Evolutionary conservation across 2,329 filamentous ascomycete species (phyloP).

Genomic region (Rutstroemia sp.): DNA sequence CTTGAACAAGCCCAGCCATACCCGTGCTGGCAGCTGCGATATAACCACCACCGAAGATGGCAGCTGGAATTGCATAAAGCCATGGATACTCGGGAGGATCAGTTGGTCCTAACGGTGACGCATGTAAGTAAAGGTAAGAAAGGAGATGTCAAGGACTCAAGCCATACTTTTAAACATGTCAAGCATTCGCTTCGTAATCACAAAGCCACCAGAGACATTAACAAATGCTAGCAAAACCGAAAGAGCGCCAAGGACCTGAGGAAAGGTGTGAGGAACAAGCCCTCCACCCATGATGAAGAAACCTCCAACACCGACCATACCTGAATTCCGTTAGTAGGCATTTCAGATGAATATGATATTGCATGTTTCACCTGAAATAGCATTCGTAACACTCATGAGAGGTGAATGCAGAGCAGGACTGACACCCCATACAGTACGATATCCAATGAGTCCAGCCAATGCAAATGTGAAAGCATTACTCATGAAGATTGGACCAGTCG

Average conservation of each 20-base stretch:
- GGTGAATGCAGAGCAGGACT: conserved; percentile 77
- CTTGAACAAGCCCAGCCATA: conserved; percentile 76
- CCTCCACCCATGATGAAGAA: conserved; percentile 85
- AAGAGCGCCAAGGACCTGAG: conserved; percentile 68
- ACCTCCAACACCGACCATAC: conserved; percentile 82
- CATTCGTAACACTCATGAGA: conserved; percentile 89
- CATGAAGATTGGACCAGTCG: conserved; percentile 82
- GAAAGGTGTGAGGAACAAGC: conserved; percentile 67
- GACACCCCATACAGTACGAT: conserved; percentile 84
- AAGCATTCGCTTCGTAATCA: conserved; percentile 88
- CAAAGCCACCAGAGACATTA: conserved; percentile 82
- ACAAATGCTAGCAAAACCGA: conserved; percentile 83
- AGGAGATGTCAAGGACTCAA: neutral
- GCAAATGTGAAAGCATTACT: conserved; percentile 78
- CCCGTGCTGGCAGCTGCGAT: conserved; percentile 73
- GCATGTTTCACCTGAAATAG: conserved; percentile 59
- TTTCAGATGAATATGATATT: neutral
- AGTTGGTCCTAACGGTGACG: conserved; percentile 49
- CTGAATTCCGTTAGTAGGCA: conserved; percentile 28
- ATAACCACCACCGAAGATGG: conserved; percentile 74
- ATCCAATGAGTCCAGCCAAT: conserved; percentile 77
- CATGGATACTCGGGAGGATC: conserved; percentile 85
- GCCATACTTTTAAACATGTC: conserved; percentile 74
- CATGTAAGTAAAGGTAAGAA: neutral
- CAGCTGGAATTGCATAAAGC: conserved; percentile 72